Base-by-base conservation (phyloP, 768 basidiomycete genomes). In the Holtermannia corniformis region DNA sequence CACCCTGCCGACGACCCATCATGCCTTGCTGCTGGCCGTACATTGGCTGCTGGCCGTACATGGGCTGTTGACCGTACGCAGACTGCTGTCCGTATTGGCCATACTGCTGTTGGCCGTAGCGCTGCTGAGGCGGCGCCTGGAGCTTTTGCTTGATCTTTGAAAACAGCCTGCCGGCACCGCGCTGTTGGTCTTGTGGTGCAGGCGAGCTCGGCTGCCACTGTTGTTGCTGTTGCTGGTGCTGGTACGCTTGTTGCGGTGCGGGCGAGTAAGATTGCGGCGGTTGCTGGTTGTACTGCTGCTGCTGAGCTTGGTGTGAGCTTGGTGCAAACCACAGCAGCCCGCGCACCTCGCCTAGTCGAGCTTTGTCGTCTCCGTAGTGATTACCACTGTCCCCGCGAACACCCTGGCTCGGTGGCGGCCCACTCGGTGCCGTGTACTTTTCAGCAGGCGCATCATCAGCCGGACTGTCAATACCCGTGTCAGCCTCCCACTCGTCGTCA, bases 141-240 rank as follows among this genome's bases (percentile, higher is more conserved):
- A 52, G 51, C n/a, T 49, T 44, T 21, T 51, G 23, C 48, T 51
- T 50, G 14, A 68, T 42, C 53, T 68, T 68, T 23, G 45, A 47
- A n/a, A 68, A 50, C 25, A 68, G 52, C n/a, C 67, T 63, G 2
- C 65, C 65, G 4, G 59, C 37, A 25, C 63, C 59, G 12, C 51
- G 49, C 48, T 62, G 55, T 46, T 60, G 47, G 19, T 51, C 45
- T 13, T 48, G 28, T 12, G 48, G 54, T 37, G 32, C 32, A 37
- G 32, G 32, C 16, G 32, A 37, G 16, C 16, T 7, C 32, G 32
- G 16, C 32, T 37, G 32, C 3, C 32, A 51, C 20, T 51, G 46
- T 40, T 52, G 51, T 32, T 56, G 47, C 12, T 32, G 58, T 37
- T 44, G 54, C 47, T 40, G 51, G n/a, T 47, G 49, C 32, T 53